phyloP scores from a whole-genome alignment of 208 protist genomes.

The Herpetomonas samuelpessoai region DNA sequence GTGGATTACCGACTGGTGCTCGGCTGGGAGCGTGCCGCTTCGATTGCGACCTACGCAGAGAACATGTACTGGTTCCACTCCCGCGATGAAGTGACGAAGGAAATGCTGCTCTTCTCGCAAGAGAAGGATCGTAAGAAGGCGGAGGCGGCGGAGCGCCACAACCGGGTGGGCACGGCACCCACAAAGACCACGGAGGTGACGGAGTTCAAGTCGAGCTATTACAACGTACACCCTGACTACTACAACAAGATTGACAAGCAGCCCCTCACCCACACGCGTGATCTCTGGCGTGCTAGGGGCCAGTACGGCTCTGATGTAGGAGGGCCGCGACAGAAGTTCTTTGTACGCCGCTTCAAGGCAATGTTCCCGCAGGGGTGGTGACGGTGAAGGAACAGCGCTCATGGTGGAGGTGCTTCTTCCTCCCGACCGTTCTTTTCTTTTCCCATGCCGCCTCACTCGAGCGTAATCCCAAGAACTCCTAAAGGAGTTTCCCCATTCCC shows the following conservation, averaged over 20 bases:
- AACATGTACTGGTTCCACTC: constrained; percentile 93
- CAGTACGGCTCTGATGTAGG: constrained; percentile 86
- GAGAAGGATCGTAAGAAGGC: constrained; percentile 55
- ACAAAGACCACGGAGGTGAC: constrained; percentile 74
- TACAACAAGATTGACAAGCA: constrained; percentile 67
- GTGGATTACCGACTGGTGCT: constrained; percentile 80
- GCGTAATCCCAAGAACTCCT: too few relatives aligned
- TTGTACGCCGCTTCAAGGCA: constrained; percentile 84
- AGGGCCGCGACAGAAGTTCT: constrained; percentile 86
- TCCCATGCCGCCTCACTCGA: too few relatives aligned
- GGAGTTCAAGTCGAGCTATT: constrained; percentile 84
- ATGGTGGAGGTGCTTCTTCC: background rate
- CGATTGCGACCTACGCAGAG: constrained; percentile 75
- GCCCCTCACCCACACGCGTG: constrained; percentile 65
- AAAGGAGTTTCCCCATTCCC: too few relatives aligned
- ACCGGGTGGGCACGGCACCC: constrained; percentile 42
- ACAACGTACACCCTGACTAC: constrained; percentile 88
- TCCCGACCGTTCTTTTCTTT: too few relatives aligned
- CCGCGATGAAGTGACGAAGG: constrained; percentile 79
- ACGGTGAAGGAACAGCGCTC: background rate
- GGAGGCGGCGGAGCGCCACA: constrained; percentile 51
- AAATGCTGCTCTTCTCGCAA: constrained; percentile 81
- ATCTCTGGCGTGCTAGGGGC: constrained; percentile 83
- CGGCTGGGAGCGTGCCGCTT: constrained; percentile 71
- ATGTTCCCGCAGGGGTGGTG: constrained; percentile 89